Percentiles rank a stretch among this genome's conserved stretches.
These are phyloP conservation scores for Grigorovia transvaalensis DNA, from an alignment of 805 yeast species.

Conservation along the genomic window DNA sequence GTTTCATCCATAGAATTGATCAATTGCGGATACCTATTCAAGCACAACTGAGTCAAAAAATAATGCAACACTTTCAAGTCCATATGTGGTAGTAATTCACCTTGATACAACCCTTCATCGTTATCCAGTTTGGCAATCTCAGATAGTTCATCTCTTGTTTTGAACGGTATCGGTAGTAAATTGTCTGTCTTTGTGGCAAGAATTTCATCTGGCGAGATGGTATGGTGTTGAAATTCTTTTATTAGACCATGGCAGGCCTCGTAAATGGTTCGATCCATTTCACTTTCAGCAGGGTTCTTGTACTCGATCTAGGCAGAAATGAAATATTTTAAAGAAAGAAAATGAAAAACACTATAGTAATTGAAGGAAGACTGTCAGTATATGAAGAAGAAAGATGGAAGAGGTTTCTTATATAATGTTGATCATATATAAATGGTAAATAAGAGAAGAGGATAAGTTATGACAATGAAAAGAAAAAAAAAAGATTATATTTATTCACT, in stretches of 20 bases:
- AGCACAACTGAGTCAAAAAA: constrained; percentile 25
- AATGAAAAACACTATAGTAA: too few relatives aligned
- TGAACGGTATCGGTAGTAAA: constrained; percentile 25
- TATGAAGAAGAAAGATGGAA: too few relatives aligned
- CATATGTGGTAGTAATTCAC: constrained; percentile 20
- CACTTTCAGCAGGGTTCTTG: too few relatives aligned
- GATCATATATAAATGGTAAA: too few relatives aligned
- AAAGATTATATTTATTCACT: too few relatives aligned
- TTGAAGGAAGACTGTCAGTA: too few relatives aligned
- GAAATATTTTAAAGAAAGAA: too few relatives aligned
- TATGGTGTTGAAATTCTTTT: constrained; percentile 16
- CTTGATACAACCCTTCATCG: constrained; percentile 19
- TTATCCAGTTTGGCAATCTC: constrained; percentile 14
- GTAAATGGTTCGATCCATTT: constrained; percentile 10
- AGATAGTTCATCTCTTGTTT: constrained; percentile 22
- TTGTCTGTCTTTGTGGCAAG: constrained; percentile 19
- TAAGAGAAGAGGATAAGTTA: too few relatives aligned
- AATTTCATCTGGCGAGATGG: constrained; percentile 26
- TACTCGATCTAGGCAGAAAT: too few relatives aligned
- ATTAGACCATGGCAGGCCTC: constrained; percentile 25
- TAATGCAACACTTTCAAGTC: constrained; percentile 31
- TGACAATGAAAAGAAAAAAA: too few relatives aligned
- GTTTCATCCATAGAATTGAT: constrained; percentile 28
- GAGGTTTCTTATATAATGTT: too few relatives aligned
- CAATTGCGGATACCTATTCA: constrained; percentile 23